A percentile compares a stretch with the other conserved stretches of the same genome.
Conservation (phyloP, 2,329 filamentous ascomycete species). For the Onygenales sp. region DNA sequence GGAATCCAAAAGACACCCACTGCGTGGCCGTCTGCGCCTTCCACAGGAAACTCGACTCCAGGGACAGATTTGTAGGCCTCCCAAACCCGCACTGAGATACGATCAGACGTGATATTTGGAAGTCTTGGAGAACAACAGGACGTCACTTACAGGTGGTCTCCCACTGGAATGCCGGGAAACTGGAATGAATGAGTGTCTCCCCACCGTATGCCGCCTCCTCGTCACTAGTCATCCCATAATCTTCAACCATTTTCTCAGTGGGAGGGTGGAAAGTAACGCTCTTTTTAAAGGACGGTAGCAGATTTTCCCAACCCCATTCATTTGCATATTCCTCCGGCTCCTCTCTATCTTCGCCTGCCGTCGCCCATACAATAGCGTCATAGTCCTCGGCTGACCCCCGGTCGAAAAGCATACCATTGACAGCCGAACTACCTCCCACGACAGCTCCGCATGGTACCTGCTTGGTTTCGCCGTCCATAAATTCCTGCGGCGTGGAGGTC, state of each 20-base stretch:
- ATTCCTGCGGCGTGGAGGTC: conserved; percentile 20
- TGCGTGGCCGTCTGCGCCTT: background rate
- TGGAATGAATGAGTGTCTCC: background rate
- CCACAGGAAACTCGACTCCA: background rate
- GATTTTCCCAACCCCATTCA: background rate
- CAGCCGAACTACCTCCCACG: conserved; percentile 32
- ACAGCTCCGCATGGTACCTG: conserved; percentile 23
- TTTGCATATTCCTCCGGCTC: conserved; percentile 20
- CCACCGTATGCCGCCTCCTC: background rate
- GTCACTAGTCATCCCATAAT: background rate
- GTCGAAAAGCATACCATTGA: conserved; percentile 22
- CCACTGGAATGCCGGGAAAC: background rate
- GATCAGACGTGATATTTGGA: background rate
- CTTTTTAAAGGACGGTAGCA: background rate
- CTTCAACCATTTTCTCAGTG: background rate
- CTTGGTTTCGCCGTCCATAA: conserved; percentile 18
- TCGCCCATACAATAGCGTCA: conserved; percentile 21
- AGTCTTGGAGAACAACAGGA: background rate
- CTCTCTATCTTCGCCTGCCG: background rate
- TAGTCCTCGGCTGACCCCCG: conserved; percentile 24
- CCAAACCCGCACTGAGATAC: background rate
- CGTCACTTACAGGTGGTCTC: background rate
- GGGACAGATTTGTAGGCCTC: background rate
- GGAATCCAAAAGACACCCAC: conserved; percentile 1
- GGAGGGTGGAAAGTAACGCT: background rate